Base-by-base conservation (phyloP, 805 yeast genomes). In the Cyberlindnera euphorbiiphila region DNA sequence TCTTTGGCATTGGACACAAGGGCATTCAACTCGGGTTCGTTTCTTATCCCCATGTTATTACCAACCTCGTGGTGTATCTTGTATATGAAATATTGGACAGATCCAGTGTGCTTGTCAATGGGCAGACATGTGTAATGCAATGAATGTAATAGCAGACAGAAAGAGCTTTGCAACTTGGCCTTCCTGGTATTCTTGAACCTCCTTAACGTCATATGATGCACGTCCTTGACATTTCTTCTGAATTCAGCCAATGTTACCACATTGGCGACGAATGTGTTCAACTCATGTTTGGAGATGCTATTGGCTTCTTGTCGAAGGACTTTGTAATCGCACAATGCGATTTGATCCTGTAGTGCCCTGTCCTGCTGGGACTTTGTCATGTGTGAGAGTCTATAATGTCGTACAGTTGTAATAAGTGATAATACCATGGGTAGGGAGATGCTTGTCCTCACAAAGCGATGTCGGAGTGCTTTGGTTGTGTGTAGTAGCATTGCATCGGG, bases 91-190 rank as follows among this genome's bases (percentile, higher is more conserved):
- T 41, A 34, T 24, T 23, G 21, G 4, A 25, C 22, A 3, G 41
- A 16, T 3, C 36, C 33, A 13, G 24, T 35, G 26, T 25, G 20
- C n/a, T 29, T 33, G 6, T 34, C 41, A 6, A 4, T 5, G 9
- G 43, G 42, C 1, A 42, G 32, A 16, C 46, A 37, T 5, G 37
- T 25, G 18, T 34, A 40, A 28, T 49, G 54, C 16, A 50, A 21
- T 4, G 50, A 37, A 17, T 49, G 46, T 3, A 51, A 28, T 5
- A 51, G 25, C 6, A 51, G 24, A 12, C 39, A 35, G 30, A 51
- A 47, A 9, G 32, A 25, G 2, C 48, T 27, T 24, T 49, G 49
- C 1, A 32, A 9, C 12, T 32, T 37, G 5, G 42, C 32, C 19
- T 31, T 38, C 31, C 40, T 45, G 5, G 22, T 13, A 31, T 32